phyloP scores from a whole-genome alignment of 805 yeast species.

The Barnettozyma botsteinii region DNA sequence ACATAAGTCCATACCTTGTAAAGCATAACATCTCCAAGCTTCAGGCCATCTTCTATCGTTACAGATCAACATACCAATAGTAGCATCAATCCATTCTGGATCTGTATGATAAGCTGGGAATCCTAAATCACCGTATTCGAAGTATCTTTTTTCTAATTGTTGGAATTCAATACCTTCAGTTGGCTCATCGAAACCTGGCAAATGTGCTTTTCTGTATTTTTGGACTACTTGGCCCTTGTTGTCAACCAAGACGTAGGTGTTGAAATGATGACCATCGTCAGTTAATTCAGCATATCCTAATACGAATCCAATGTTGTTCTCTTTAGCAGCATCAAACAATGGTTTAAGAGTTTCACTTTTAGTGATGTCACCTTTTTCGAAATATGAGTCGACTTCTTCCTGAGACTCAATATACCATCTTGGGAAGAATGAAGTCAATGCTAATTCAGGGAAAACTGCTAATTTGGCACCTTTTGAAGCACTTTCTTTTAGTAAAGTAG shows the following conservation, averaged over 20 bases:
- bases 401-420: conserved; percentile 31
- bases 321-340: conserved; percentile 29
- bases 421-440: conserved; percentile 34
- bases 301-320: conserved; percentile 27
- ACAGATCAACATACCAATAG: conserved; percentile 34
- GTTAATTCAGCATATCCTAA: conserved; percentile 36
- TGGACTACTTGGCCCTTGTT: conserved; percentile 27
- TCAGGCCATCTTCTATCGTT: conserved; percentile 40
- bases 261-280: conserved; percentile 32
- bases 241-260: conserved; percentile 30
- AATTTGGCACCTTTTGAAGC: conserved; percentile 28
- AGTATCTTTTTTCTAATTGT: conserved; percentile 35
- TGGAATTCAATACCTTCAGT: conserved; percentile 29
- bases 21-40: conserved; percentile 35
- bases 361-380: conserved; percentile 32
- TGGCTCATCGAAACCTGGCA: conserved; percentile 33
- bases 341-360: conserved; percentile 24
- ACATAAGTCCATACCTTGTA: conserved; percentile 37
- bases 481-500: conserved; percentile 27
- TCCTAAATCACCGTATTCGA: conserved; percentile 33
- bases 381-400: conserved; percentile 31
- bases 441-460: conserved; percentile 34
- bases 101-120: conserved; percentile 31
- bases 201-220: conserved; percentile 34
- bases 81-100: conserved; percentile 33